A percentile compares a stretch with the other conserved stretches of the same genome.
phyloP scores from a whole-genome alignment of 2,329 filamentous ascomycete species.

The Pseudonectria buxi region DNA sequence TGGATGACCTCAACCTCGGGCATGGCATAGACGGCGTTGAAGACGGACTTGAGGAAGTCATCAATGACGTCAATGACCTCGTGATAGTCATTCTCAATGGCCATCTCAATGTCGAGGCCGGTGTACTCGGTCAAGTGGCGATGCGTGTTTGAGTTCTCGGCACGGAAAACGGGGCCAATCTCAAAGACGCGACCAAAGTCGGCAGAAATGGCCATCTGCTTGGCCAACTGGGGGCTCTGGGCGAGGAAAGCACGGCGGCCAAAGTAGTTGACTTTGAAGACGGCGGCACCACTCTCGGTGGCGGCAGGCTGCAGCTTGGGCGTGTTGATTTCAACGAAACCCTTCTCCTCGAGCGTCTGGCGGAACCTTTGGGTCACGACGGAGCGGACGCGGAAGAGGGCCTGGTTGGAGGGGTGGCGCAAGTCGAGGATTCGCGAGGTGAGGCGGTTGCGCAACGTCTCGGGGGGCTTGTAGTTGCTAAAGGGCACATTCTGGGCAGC shows the following conservation, averaged over 20 bases:
- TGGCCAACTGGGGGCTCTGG: slow-evolving; percentile 85
- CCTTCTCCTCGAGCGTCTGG: slow-evolving; percentile 61
- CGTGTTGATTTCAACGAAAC: slow-evolving; percentile 89
- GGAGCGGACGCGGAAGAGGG: slow-evolving; percentile 81
- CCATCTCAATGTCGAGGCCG: slow-evolving; percentile 88
- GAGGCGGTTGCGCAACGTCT: slow-evolving; percentile 61
- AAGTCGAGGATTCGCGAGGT: slow-evolving; percentile 77
- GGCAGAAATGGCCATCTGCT: slow-evolving; percentile 86
- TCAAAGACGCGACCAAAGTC: slow-evolving; percentile 89
- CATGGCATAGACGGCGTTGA: slow-evolving; percentile 34
- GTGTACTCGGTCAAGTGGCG: slow-evolving; percentile 93
- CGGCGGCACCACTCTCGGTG: slow-evolving; percentile 84
- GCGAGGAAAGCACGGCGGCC: slow-evolving; percentile 79
- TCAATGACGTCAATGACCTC: slow-evolving; percentile 78
- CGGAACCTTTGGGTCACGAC: slow-evolving; percentile 77
- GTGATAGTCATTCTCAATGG: slow-evolving; percentile 81
- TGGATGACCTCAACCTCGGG: slow-evolving; percentile 74
- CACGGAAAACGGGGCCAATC: slow-evolving; percentile 66
- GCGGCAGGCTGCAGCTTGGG: slow-evolving; percentile 86
- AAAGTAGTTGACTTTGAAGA: slow-evolving; percentile 92
- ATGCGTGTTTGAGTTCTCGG: slow-evolving; percentile 93
- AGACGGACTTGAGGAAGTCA: slow-evolving; percentile 70
- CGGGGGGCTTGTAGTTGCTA: slow-evolving; percentile 56
- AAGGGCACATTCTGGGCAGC: slow-evolving; percentile 42
- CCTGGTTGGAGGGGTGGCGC: slow-evolving; percentile 77